Percentiles rank a stretch among this genome's conserved stretches.
Conservation (phyloP, 768 basidiomycete genomes). For the Agrocybe praecox region DNA sequence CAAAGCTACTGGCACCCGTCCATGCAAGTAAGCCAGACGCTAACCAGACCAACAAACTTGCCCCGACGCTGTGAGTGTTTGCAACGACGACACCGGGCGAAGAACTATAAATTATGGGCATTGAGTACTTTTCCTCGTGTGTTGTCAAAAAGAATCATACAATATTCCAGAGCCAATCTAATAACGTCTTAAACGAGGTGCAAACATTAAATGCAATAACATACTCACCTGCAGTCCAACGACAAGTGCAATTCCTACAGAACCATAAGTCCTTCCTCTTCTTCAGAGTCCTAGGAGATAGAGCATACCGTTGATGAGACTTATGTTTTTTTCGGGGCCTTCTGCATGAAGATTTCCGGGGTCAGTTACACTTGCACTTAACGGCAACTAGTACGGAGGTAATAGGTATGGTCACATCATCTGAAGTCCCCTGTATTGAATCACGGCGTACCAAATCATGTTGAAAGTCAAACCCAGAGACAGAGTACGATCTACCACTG, state of each 20-base stretch:
- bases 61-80: slow-evolving; percentile 87
- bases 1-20: slow-evolving; percentile 96
- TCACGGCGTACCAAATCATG: slow-evolving; percentile 48
- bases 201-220: slow-evolving; percentile 2
- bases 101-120: slow-evolving; percentile 50
- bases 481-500: slow-evolving; percentile 64
- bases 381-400: slow-evolving; percentile 48
- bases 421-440: neutral
- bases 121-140: neutral
- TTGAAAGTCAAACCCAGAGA: slow-evolving; percentile 80
- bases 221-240: slow-evolving; percentile 72
- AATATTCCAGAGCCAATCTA: slow-evolving; percentile 95
- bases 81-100: slow-evolving; percentile 92
- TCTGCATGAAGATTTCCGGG: slow-evolving; percentile 52
- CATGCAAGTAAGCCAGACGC: slow-evolving; percentile 83
- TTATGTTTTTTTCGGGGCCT: slow-evolving; percentile 69
- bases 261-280: neutral
- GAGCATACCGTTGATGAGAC: slow-evolving; percentile 71
- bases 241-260: slow-evolving; percentile 79
- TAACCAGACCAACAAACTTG: slow-evolving; percentile 86
- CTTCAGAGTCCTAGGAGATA: neutral
- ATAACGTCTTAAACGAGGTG: neutral
- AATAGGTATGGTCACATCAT: neutral
- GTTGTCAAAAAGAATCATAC: slow-evolving; percentile 41
- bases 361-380: slow-evolving; percentile 77